phyloP scores from a whole-genome alignment of 1,284 basidiomycete genomes.

The Irpex rosettiformis region DNA sequence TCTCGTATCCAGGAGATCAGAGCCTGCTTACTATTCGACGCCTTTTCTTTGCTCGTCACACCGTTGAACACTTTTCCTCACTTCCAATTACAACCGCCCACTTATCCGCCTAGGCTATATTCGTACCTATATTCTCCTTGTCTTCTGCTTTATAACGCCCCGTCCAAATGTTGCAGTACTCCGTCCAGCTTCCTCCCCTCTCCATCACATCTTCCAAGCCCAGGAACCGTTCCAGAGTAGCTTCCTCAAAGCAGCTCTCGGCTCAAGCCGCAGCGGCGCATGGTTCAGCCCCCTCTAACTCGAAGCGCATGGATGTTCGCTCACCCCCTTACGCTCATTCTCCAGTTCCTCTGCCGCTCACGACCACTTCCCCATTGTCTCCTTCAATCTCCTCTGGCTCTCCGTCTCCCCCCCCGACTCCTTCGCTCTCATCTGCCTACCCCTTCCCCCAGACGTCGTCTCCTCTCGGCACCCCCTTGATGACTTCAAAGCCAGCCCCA shows the following conservation, averaged over 20 bases:
- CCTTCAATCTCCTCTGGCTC: conserved; percentile 21
- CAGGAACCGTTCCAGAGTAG: conserved; percentile 9
- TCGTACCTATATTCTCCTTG: conserved; percentile 1
- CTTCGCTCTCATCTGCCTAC: conserved; percentile 18
- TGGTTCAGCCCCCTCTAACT: conserved; percentile 16
- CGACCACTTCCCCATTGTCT: conserved; percentile 27
- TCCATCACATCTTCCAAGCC: conserved; percentile 34
- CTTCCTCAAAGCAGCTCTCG: not conserved
- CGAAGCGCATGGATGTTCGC: conserved; percentile 27
- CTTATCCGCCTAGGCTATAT: conserved; percentile 1
- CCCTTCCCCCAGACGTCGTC: conserved; percentile 17
- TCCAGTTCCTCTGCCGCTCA: conserved; percentile 24
- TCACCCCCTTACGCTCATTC: conserved; percentile 25
- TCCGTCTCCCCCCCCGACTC: conserved; percentile 18
- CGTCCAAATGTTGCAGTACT: conserved; percentile 64
- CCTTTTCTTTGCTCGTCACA: not conserved
- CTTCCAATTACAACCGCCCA: not conserved
- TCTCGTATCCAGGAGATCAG: conserved; percentile 21
- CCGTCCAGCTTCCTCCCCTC: conserved; percentile 51
- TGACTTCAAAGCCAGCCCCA: conserved; percentile 22
- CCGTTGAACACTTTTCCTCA: conserved; percentile 1
- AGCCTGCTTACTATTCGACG: conserved; percentile 4
- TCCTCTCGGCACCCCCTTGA: conserved; percentile 13
- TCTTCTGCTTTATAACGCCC: conserved; percentile 6
- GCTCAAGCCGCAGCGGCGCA: conserved; percentile 2